These are phyloP conservation scores for Raffaelea ambrosiae DNA, from an alignment of 2,329 filamentous ascomycete species.

Conservation along the genomic window DNA sequence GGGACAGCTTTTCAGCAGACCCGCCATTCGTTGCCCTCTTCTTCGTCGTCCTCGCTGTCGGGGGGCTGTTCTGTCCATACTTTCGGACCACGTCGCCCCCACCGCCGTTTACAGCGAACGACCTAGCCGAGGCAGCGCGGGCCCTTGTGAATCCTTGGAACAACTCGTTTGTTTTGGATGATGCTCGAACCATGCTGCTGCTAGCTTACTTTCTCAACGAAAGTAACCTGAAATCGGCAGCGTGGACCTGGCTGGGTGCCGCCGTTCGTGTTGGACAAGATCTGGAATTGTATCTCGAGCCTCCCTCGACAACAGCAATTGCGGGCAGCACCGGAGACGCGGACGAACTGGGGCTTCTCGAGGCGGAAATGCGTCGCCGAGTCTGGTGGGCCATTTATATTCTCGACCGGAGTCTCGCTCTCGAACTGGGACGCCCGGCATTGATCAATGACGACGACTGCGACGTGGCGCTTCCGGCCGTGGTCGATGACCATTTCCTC, in stretches of 20 bases:
- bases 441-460: slow-evolving; percentile 84
- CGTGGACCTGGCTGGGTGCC: slow-evolving; percentile 77
- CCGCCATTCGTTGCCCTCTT: slow-evolving; percentile 71
- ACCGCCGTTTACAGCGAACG: slow-evolving; percentile 46
- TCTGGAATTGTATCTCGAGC: slow-evolving; percentile 70
- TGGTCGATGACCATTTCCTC: slow-evolving; percentile 69
- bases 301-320: slow-evolving; percentile 31
- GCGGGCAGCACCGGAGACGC: slow-evolving; percentile 9
- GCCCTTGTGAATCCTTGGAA: slow-evolving; percentile 72
- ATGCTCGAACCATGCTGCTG: slow-evolving; percentile 64
- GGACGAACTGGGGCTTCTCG: slow-evolving; percentile 32
- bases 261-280: slow-evolving; percentile 77
- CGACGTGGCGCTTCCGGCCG: slow-evolving; percentile 70
- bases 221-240: slow-evolving; percentile 75
- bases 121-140: slow-evolving; percentile 64
- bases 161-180: slow-evolving; percentile 67
- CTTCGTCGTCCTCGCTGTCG: slow-evolving; percentile 76
- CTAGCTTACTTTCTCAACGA: slow-evolving; percentile 75
- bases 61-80: slow-evolving; percentile 71
- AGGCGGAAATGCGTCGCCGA: slow-evolving; percentile 76
- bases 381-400: slow-evolving; percentile 95
- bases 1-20: slow-evolving; percentile 20
- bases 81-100: slow-evolving; percentile 43
- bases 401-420: slow-evolving; percentile 70
- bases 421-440: slow-evolving; percentile 73